phyloP scores from a whole-genome alignment of 305 asterid genomes.

The Fraxinus angustifolia region DNA sequence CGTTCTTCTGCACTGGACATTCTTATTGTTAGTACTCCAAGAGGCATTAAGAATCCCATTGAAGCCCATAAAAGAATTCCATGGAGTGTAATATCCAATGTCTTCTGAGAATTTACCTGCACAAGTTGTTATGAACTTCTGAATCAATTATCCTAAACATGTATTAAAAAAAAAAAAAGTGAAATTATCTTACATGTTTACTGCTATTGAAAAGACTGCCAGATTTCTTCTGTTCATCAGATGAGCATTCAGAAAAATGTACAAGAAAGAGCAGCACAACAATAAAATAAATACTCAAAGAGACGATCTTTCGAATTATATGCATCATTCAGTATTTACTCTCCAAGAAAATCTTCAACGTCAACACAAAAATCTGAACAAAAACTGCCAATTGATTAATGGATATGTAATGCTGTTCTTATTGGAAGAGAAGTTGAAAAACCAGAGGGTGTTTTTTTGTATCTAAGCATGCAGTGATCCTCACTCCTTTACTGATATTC shows the following conservation, averaged over 20 bases:
- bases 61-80: conserved; percentile 77
- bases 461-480: conserved; percentile 27
- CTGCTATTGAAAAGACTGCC: conserved; percentile 16
- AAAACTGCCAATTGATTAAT: background rate
- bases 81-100: conserved; percentile 55
- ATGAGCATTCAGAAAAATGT: conserved; percentile 35
- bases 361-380: background rate
- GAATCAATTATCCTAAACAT: background rate
- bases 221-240: conserved; percentile 23
- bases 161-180: background rate
- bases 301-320: conserved; percentile 17
- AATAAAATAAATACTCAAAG: conserved; percentile 13
- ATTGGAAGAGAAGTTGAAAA: conserved; percentile 3
- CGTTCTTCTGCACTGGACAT: conserved; percentile 41
- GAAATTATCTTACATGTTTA: conserved; percentile 30
- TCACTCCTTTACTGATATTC: conserved; percentile 21
- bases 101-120: conserved; percentile 48
- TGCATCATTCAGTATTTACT: conserved; percentile 22
- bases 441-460: background rate
- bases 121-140: background rate
- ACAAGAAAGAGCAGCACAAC: conserved; percentile 30
- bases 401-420: conserved; percentile 16
- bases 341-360: conserved; percentile 4
- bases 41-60: conserved; percentile 71
- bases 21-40: conserved; percentile 64